A percentile compares a stretch with the other conserved stretches of the same genome.
These are phyloP conservation scores for Mycena sanguinolenta DNA, from an alignment of 768 basidiomycete species.

Conservation along the genomic window DNA sequence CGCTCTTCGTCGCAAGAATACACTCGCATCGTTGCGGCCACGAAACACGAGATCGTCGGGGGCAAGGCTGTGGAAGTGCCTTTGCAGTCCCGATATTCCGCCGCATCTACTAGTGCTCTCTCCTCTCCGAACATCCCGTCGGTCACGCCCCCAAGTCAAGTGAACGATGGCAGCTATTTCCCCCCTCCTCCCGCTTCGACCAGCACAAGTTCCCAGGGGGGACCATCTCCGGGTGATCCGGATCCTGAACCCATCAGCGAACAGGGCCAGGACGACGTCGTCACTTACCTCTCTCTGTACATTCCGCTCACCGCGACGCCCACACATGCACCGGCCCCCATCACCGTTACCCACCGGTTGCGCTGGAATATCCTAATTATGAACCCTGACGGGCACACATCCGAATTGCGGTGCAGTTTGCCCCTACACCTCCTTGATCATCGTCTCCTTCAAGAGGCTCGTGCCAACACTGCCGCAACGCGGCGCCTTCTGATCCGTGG, in stretches of 20 bases:
- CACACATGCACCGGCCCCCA: slow-evolving; percentile 81
- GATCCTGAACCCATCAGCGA: slow-evolving; percentile 10
- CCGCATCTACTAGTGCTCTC: background rate
- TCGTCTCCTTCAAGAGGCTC: slow-evolving; percentile 80
- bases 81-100: slow-evolving; percentile 38
- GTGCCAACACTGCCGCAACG: slow-evolving; percentile 77
- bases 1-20: slow-evolving; percentile 71
- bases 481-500: slow-evolving; percentile 74
- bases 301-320: slow-evolving; percentile 76
- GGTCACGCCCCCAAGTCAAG: background rate
- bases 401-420: slow-evolving; percentile 94
- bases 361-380: slow-evolving; percentile 84
- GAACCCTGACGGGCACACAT: slow-evolving; percentile 92
- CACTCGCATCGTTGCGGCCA: slow-evolving; percentile 69
- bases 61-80: slow-evolving; percentile 59
- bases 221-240: slow-evolving; percentile 10
- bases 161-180: slow-evolving; percentile 27
- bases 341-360: slow-evolving; percentile 82
- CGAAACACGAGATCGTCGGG: slow-evolving; percentile 82
- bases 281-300: slow-evolving; percentile 70
- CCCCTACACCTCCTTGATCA: slow-evolving; percentile 88
- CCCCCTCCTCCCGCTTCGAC: background rate
- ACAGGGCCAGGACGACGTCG: slow-evolving; percentile 60
- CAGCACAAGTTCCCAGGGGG: slow-evolving; percentile 17
- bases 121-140: slow-evolving; percentile 8